phyloP scores from a whole-genome alignment of 495 filamentous ascomycete genomes.

The Aspergillus bertholletiae region DNA sequence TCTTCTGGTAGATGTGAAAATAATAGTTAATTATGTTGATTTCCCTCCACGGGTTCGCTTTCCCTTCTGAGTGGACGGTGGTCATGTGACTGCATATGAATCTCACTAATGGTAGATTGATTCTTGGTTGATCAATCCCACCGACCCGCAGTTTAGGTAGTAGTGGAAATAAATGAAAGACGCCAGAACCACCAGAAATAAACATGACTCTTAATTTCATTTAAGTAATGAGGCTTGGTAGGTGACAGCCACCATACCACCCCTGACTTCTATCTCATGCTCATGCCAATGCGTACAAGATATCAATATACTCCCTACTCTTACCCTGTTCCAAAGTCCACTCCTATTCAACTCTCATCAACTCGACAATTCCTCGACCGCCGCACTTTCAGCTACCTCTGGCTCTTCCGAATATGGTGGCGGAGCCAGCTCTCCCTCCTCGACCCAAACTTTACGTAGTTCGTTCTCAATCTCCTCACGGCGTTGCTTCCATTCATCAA shows the following conservation, averaged over 20 bases:
- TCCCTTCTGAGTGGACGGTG: neutral
- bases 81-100: neutral
- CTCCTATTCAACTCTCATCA: slow-evolving; percentile 14
- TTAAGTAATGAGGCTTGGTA: neutral
- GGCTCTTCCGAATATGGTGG: slow-evolving; percentile 32
- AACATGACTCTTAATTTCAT: neutral
- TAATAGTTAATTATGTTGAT: neutral
- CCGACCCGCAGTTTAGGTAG: too few species aligned
- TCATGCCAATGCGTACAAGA: too few species aligned
- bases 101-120: too few species aligned
- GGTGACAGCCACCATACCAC: neutral
- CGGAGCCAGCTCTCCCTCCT: slow-evolving; percentile 37
- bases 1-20: neutral
- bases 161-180: too few species aligned
- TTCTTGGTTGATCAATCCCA: too few species aligned
- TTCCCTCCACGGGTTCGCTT: neutral
- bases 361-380: neutral
- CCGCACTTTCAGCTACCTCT: slow-evolving; percentile 3
- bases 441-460: slow-evolving; percentile 58
- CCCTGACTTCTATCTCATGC: neutral
- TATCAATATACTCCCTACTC: neutral
- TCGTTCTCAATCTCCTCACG: slow-evolving; percentile 72
- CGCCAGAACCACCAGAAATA: too few species aligned
- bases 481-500: slow-evolving; percentile 78
- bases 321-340: neutral